Conservation (phyloP, 805 yeast species). For the Sugiyamaella floridensis region DNA sequence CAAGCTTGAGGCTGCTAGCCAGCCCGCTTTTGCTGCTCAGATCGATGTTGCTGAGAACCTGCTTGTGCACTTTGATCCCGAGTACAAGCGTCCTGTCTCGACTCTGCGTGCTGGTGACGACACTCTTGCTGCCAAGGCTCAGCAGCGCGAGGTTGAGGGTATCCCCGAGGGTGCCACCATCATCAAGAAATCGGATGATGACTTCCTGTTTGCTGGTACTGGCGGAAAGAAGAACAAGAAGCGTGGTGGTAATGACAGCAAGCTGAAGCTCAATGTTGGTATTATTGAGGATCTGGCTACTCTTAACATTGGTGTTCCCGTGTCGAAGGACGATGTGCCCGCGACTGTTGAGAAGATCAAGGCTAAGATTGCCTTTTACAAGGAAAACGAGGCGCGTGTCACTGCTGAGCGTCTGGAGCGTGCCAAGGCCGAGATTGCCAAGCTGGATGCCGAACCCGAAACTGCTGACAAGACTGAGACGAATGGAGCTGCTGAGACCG, state of each 20-base stretch:
- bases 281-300: constrained; percentile 70
- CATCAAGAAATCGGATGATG: constrained; percentile 55
- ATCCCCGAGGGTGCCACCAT: constrained; percentile 60
- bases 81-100: constrained; percentile 50
- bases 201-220: constrained; percentile 45
- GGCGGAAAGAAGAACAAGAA: constrained; percentile 47
- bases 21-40: constrained; percentile 80
- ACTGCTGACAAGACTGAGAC: constrained; percentile 3
- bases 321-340: constrained; percentile 62
- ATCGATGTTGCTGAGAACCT: constrained; percentile 68
- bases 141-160: constrained; percentile 36
- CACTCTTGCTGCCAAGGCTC: constrained; percentile 27
- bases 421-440: constrained; percentile 71
- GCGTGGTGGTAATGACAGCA: constrained; percentile 35
- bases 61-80: constrained; percentile 69
- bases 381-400: constrained; percentile 69
- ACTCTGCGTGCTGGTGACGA: constrained; percentile 31
- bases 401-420: constrained; percentile 68
- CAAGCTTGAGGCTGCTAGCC: constrained; percentile 59
- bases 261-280: constrained; percentile 72
- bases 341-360: constrained; percentile 59
- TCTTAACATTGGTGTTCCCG: constrained; percentile 72
- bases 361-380: constrained; percentile 62
- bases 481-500: neutral
- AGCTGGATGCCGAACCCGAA: constrained; percentile 44